Evolutionary conservation across 75 land plant genomes (phyloP), one percentile per base, ranked within the genome.

Genomic region (Ceratopteris richardii): DNA sequence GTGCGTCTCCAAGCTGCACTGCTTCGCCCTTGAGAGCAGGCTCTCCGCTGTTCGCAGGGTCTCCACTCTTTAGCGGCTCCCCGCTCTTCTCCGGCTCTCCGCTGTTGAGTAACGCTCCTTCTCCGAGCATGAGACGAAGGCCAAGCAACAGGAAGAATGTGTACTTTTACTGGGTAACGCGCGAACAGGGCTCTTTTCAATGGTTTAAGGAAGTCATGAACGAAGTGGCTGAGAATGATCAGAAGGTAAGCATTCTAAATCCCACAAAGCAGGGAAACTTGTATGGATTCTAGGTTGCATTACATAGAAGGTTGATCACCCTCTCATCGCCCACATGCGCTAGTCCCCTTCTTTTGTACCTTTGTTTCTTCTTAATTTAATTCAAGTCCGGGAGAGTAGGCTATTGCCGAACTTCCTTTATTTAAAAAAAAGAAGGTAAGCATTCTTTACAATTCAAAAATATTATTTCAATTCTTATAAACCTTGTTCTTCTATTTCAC

Each of bases 121-220:
- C 54, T 11, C 54, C 54, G 5, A 52, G 29, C 28, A 52, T 4
- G 11, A 24, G n/a, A 33, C 12, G 17, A 12, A 50, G 58, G 39
- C 47, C 62, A 22, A 33, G 59, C 1, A 42, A 52, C 23, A 43
- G 14, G 4, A 31, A 54, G 36, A 62, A 64, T 20, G 71, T 68
- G 13, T 68, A 68, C 21, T 68, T 68, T 28, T 68, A 68, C 23
- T 68, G 71, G 71, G 71, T 68, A 4, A 68, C 71, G 13, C 50
- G 71, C 39, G 72, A 70, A 28, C 72, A 70, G 44, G 43, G 72
- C 52, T 70, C 69, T 6, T 70, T 70, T 44, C 58, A 64, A 14
- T 70, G 72, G 72, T 70, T 70, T 19, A 70, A 70, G 56, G 70
- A 71, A 21, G 67, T 70, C 23, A 70, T 70, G 72, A 64, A 70